Evolutionary conservation across 495 filamentous ascomycete genomes (phyloP).

Genomic region (Penicillium longicatenatum): DNA sequence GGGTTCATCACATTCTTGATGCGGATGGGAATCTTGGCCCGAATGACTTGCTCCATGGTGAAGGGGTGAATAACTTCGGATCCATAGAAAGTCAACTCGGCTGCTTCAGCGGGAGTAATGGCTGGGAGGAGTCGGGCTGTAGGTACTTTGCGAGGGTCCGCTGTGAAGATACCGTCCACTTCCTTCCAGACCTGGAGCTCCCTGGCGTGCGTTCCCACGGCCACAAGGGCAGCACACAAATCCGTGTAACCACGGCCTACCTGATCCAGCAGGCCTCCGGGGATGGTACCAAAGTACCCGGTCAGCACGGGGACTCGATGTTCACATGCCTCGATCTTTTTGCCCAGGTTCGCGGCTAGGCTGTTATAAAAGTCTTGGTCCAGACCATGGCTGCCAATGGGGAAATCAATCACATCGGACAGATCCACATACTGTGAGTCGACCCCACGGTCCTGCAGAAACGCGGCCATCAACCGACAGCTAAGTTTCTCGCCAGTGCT

Average conservation of each 20-base stretch:
- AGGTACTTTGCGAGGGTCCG: conserved; percentile 84
- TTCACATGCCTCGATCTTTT: conserved; percentile 68
- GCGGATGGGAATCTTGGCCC: conserved; percentile 85
- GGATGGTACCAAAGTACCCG: conserved; percentile 87
- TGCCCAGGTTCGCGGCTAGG: conserved; percentile 62
- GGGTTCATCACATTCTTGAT: conserved; percentile 99
- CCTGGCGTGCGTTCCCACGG: conserved; percentile 72
- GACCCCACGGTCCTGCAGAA: conserved; percentile 75
- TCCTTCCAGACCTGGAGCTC: conserved; percentile 95
- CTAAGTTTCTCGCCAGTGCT: conserved; percentile 93
- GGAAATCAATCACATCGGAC: conserved; percentile 69
- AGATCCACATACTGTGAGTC: conserved; percentile 87
- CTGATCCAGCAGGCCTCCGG: conserved; percentile 74
- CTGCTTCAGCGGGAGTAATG: conserved; percentile 86
- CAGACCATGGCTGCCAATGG: conserved; percentile 58
- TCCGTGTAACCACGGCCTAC: conserved; percentile 89
- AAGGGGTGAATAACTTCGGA: conserved; percentile 97
- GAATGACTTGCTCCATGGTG: conserved; percentile 98
- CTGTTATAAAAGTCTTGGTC: conserved; percentile 79
- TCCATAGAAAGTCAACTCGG: conserved; percentile 90
- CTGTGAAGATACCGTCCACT: conserved; percentile 89
- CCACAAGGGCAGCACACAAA: conserved; percentile 80
- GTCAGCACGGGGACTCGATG: conserved; percentile 76
- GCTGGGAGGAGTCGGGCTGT: conserved; percentile 73
- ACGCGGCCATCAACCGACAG: conserved; percentile 80